Conservation (phyloP, 2,329 filamentous ascomycete genomes). For the Botryosphaeria agaves region DNA sequence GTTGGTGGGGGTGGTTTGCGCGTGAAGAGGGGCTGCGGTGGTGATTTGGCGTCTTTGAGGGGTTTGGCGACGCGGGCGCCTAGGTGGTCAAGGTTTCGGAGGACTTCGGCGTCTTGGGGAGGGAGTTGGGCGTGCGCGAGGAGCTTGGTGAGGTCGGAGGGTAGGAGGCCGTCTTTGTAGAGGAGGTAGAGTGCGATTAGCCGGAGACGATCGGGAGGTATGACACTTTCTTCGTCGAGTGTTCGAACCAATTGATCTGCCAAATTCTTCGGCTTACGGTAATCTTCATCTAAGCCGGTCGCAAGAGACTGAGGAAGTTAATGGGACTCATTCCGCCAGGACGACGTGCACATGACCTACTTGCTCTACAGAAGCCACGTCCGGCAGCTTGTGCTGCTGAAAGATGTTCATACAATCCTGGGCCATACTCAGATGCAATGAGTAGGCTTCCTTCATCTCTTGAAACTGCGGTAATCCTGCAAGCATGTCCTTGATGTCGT, state of each 20-base stretch:
- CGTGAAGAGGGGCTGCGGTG: conserved; percentile 52
- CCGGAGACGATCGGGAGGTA: conserved; percentile 58
- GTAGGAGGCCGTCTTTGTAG: conserved; percentile 70
- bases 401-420: conserved; percentile 95
- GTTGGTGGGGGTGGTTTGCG: conserved; percentile 39
- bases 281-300: conserved; percentile 85
- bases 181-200: conserved; percentile 75
- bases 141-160: conserved; percentile 69
- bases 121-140: conserved; percentile 69
- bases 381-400: conserved; percentile 64
- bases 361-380: conserved; percentile 79
- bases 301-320: conserved; percentile 41
- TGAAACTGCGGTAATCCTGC: conserved; percentile 88
- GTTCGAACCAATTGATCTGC: conserved; percentile 71
- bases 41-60: conserved; percentile 60
- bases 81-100: conserved; percentile 66
- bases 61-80: conserved; percentile 56
- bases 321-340: conserved; percentile 2
- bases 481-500: conserved; percentile 93
- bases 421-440: conserved; percentile 88
- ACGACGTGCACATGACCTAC: conserved; percentile 12
- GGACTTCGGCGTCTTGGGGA: conserved; percentile 50
- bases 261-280: conserved; percentile 76
- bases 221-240: conserved; percentile 68
- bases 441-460: conserved; percentile 89